Percentiles rank a stretch among this genome's conserved stretches.
Conservation (phyloP, 306 rosid species). For the Trifolium dubium region DNA sequence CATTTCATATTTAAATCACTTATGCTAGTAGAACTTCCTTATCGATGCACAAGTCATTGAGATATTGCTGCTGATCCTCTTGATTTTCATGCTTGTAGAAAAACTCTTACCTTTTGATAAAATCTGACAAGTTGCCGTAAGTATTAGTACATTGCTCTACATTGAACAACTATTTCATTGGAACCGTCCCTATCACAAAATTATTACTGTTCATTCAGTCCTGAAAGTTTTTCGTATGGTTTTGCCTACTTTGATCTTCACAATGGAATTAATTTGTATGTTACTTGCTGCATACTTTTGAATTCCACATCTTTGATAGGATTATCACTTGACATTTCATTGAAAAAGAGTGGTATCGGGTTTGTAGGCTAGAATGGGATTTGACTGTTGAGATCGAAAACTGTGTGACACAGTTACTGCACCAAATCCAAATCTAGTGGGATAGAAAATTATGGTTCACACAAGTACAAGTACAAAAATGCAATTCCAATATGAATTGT, state of each 20-base stretch:
- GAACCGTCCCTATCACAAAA: conserved; percentile 47
- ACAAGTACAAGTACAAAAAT: not conserved
- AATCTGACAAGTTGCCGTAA: conserved; percentile 24
- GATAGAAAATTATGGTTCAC: not conserved
- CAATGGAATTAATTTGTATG: conserved; percentile 1
- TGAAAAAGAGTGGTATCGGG: conserved; percentile 41
- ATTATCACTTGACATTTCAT: conserved; percentile 37
- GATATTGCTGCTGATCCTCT: conserved; percentile 57
- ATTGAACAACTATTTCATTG: conserved; percentile 16
- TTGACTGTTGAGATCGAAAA: not conserved
- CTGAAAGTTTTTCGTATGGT: conserved; percentile 5
- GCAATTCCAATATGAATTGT: not conserved
- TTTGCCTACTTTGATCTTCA: conserved; percentile 30
- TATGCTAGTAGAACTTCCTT: conserved; percentile 25
- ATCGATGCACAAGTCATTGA: conserved; percentile 61
- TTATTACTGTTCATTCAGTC: conserved; percentile 14
- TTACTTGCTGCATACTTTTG: conserved; percentile 21
- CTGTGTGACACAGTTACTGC: not conserved
- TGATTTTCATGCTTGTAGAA: conserved; percentile 48
- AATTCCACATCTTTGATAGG: conserved; percentile 17
- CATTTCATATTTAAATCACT: conserved; percentile 35
- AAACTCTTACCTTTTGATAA: conserved; percentile 39
- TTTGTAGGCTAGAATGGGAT: conserved; percentile 1
- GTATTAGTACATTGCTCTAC: not conserved
- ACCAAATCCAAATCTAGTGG: not conserved